Conservation (phyloP, 2,329 filamentous ascomycete genomes). For the Fusarium verrucosum region DNA sequence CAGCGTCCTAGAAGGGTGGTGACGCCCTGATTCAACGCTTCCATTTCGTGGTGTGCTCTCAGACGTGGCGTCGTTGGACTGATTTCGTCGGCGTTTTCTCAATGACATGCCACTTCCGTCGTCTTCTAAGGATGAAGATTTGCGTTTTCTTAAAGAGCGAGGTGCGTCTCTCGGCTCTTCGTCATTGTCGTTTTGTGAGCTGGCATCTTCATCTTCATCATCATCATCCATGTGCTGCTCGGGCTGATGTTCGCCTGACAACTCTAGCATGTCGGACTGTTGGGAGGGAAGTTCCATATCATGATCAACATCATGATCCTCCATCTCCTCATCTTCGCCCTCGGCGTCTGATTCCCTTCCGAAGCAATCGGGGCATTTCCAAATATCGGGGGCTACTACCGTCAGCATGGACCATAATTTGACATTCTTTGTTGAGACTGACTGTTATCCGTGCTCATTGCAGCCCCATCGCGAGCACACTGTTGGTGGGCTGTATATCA, state of each 20-base stretch:
- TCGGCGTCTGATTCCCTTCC: constrained; percentile 47
- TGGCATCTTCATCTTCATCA: constrained; percentile 21
- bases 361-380: constrained; percentile 63
- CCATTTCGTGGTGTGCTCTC: constrained; percentile 49
- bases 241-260: constrained; percentile 12
- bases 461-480: constrained; percentile 77
- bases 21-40: constrained; percentile 45
- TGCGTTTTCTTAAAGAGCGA: constrained; percentile 82
- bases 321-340: constrained; percentile 46
- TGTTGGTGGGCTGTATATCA: constrained; percentile 81
- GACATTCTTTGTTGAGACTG: background rate
- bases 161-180: constrained; percentile 63
- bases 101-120: constrained; percentile 63
- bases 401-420: constrained; percentile 15
- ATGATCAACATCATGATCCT: constrained; percentile 37
- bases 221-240: constrained; percentile 15
- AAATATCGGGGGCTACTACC: constrained; percentile 53
- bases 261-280: constrained; percentile 39
- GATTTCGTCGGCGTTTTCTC: constrained; percentile 64
- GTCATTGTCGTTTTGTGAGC: constrained; percentile 24
- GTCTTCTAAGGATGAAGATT: constrained; percentile 75
- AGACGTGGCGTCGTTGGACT: constrained; percentile 54
- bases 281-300: constrained; percentile 40
- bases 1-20: constrained; percentile 64
- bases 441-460: constrained; percentile 50